These are phyloP conservation scores for Arachis stenosperma DNA, from an alignment of 306 rosid species.

Conservation along the genomic window DNA sequence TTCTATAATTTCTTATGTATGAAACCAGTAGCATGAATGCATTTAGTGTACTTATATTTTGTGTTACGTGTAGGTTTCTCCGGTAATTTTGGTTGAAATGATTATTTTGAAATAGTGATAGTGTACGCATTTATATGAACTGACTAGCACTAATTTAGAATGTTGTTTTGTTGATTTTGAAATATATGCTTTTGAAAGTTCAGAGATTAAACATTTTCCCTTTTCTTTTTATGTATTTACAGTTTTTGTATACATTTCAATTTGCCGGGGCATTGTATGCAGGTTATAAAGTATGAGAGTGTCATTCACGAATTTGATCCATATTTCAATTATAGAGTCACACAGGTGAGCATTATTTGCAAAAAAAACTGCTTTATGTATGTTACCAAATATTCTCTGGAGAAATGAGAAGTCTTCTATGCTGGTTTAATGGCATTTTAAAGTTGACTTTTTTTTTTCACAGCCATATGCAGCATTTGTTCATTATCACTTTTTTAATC, in stretches of 20 bases:
- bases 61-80: neutral
- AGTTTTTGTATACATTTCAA: slow-evolving; percentile 27
- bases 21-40: slow-evolving; percentile 21
- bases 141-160: neutral
- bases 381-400: slow-evolving; percentile 9
- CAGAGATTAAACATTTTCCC: neutral
- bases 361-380: slow-evolving; percentile 23
- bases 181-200: slow-evolving; percentile 2
- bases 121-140: slow-evolving; percentile 19
- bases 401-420: slow-evolving; percentile 8
- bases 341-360: slow-evolving; percentile 75
- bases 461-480: slow-evolving; percentile 3
- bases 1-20: neutral
- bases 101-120: slow-evolving; percentile 1
- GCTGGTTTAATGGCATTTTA: slow-evolving; percentile 27
- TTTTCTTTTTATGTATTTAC: neutral
- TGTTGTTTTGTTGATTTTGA: neutral
- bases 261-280: slow-evolving; percentile 41
- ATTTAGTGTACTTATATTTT: slow-evolving; percentile 4
- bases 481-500: slow-evolving; percentile 20
- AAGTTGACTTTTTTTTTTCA: slow-evolving; percentile 15
- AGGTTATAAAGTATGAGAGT: slow-evolving; percentile 98
- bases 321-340: slow-evolving; percentile 96
- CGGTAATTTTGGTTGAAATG: slow-evolving; percentile 6
- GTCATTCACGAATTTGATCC: slow-evolving; percentile 99